Evolutionary conservation across 768 basidiomycete genomes (phyloP), one percentile per base, ranked within the genome.

Genomic region (Lyophyllum atratum): DNA sequence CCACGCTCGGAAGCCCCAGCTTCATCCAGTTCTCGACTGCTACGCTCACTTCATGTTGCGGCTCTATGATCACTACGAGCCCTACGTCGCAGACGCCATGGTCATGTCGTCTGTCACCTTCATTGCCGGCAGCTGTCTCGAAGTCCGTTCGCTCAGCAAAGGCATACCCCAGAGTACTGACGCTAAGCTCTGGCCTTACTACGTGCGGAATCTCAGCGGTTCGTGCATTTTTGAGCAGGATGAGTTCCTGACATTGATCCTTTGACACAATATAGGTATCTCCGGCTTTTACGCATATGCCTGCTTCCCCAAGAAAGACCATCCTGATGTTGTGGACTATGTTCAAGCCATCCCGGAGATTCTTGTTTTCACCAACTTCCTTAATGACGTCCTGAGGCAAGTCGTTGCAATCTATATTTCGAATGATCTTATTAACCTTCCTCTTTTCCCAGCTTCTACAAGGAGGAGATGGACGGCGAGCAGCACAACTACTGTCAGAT

Each of bases 401-500:
- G 49, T 19, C 14, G 14, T 21, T 34, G 28, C 25, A 34, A 44
- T 8, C 5, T 6, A 11, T n/a, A n/a, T n/a, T n/a, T n/a, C n/a
- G n/a, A n/a, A n/a, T n/a, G n/a, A n/a, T n/a, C n/a, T n/a, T n/a
- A n/a, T n/a, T n/a, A n/a, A n/a, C n/a, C n/a, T 46, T 54, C 1
- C 15, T 17, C 7, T 29, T 15, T 4, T 24, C 19, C 5, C 31
- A 56, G 55, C n/a, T 56, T 51, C 26, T 56, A 56, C 44, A 56
- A 56, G 44, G 55, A 56, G 42, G 55, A 56, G 37, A 56, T 56
- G 55, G 55, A 56, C 43, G 55, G 55, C 25, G 55, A 56, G 9
- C 25, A 49, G n/a, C 55, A 56, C 42, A 56, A 56, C 55, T 56
- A 56, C 42, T 56, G 55, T 24, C 55, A 56, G 15, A 40, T 40